Percentiles rank a stretch among this genome's conserved stretches.
phyloP scores from a whole-genome alignment of 75 land plant genomes.

The Gnetum montanum region DNA sequence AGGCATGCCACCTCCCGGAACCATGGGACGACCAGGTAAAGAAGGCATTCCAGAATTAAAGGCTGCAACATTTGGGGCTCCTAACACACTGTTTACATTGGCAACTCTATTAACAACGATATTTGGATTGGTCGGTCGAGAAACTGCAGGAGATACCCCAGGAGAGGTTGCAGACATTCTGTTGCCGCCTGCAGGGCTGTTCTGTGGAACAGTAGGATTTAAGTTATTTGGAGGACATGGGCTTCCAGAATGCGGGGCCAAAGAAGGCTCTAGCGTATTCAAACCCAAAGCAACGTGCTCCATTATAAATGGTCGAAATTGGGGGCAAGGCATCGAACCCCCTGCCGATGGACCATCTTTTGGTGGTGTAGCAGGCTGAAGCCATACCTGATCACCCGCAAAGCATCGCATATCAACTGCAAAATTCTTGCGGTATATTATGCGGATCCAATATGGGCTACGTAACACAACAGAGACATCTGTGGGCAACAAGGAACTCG shows the following conservation, averaged over 20 bases:
- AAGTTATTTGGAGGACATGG: constrained; percentile 19
- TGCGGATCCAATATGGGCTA: constrained; percentile 92
- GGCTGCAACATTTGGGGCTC: constrained; percentile 27
- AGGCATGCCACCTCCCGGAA: constrained; percentile 52
- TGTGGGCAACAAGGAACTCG: constrained; percentile 92
- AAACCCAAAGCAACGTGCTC: constrained; percentile 94
- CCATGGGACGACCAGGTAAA: constrained; percentile 29
- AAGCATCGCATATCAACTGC: constrained; percentile 99
- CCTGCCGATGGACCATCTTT: constrained; percentile 70
- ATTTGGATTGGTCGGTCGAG: constrained; percentile 25
- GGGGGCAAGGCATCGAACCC: constrained; percentile 96
- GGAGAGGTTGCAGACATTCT: constrained; percentile 27
- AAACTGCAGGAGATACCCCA: constrained; percentile 25
- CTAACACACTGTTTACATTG: constrained; percentile 24
- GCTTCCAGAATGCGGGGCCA: constrained; percentile 22
- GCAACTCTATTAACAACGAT: constrained; percentile 32
- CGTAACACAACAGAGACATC: constrained; percentile 95
- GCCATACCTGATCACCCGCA: constrained; percentile 99
- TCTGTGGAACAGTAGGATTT: constrained; percentile 16
- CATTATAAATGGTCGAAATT: constrained; percentile 97
- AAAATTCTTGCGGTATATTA: constrained; percentile 86
- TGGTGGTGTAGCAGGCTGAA: constrained; percentile 98
- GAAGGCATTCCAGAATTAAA: constrained; percentile 35
- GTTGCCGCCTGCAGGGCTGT: constrained; percentile 24
- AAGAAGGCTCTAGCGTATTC: constrained; percentile 48